phyloP scores from a whole-genome alignment of 2,329 filamentous ascomycete species.

The Xylariaceae sp. region DNA sequence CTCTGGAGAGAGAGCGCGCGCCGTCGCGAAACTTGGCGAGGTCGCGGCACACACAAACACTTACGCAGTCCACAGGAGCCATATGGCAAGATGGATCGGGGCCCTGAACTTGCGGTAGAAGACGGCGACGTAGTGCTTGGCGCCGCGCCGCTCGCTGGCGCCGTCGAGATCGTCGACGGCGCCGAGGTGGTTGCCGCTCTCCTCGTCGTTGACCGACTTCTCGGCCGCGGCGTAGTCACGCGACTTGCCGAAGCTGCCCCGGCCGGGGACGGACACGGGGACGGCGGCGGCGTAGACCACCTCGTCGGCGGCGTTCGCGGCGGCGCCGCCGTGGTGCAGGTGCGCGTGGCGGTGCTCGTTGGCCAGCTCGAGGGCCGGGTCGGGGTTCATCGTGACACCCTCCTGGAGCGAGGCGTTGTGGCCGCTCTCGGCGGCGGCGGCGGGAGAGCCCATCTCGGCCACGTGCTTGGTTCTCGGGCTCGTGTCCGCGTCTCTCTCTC shows the following conservation, averaged over 20 bases:
- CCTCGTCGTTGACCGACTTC: slow-evolving; percentile 25
- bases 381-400: slow-evolving; percentile 14
- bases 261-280: slow-evolving; percentile 23
- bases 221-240: slow-evolving; percentile 29
- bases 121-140: slow-evolving; percentile 15
- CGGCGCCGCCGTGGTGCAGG: slow-evolving; percentile 31
- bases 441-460: slow-evolving; percentile 17
- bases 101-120: slow-evolving; percentile 38
- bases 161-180: slow-evolving; percentile 17
- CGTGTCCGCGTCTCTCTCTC: too few relatives aligned
- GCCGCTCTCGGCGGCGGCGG: slow-evolving; percentile 11
- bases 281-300: slow-evolving; percentile 39
- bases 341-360: slow-evolving; percentile 38
- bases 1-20: background rate
- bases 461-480: too few relatives aligned
- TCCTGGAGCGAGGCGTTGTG: slow-evolving; percentile 15
- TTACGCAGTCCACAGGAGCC: slow-evolving; percentile 29
- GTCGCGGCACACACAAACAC: slow-evolving; percentile 10
- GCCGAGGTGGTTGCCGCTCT: slow-evolving; percentile 24
- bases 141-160: slow-evolving; percentile 11
- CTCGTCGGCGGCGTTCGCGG: slow-evolving; percentile 31
- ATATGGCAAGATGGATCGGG: slow-evolving; percentile 37
- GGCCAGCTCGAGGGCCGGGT: slow-evolving; percentile 22
- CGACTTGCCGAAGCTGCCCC: slow-evolving; percentile 28
- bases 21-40: background rate